These are phyloP conservation scores for Lachnellula willkommii DNA, from an alignment of 2,329 filamentous ascomycete genomes.

Conservation along the genomic window DNA sequence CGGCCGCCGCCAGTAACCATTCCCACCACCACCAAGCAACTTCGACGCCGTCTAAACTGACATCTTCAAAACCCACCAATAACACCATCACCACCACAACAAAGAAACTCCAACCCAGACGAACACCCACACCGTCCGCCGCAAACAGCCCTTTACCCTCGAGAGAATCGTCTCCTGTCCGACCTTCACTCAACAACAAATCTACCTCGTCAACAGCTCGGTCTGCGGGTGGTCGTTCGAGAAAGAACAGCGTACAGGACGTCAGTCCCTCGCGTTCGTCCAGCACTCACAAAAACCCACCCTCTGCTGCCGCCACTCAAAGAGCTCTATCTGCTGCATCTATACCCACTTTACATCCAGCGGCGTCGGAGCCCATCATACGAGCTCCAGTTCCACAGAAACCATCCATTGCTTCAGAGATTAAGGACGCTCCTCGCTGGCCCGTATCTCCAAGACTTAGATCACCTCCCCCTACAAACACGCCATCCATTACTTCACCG, in stretches of 20 bases:
- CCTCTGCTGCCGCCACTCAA: slow-evolving; percentile 58
- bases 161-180: slow-evolving; percentile 42
- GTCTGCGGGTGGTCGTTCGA: slow-evolving; percentile 45
- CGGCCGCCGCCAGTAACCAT: neutral
- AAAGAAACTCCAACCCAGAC: slow-evolving; percentile 25
- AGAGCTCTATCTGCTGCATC: slow-evolving; percentile 63
- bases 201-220: slow-evolving; percentile 20
- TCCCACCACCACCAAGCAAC: neutral
- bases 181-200: slow-evolving; percentile 27
- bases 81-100: neutral
- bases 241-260: slow-evolving; percentile 61
- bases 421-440: slow-evolving; percentile 62
- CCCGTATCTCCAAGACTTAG: slow-evolving; percentile 71
- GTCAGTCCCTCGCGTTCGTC: slow-evolving; percentile 54
- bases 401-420: slow-evolving; percentile 43
- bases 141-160: slow-evolving; percentile 42
- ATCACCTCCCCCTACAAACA: slow-evolving; percentile 63
- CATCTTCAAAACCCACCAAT: slow-evolving; percentile 17
- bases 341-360: slow-evolving; percentile 60
- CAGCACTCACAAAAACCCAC: slow-evolving; percentile 45
- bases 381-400: slow-evolving; percentile 63
- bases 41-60: slow-evolving; percentile 8
- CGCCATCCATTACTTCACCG: slow-evolving; percentile 40
- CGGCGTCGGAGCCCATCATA: slow-evolving; percentile 53
- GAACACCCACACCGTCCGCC: slow-evolving; percentile 30